Evolutionary conservation across 345 rosid genomes (phyloP).

Genomic region (rapeseed (Brassica napus)): Da-Ae NC_063447.1:269501-270000

Average conservation of each 20-base stretch:
- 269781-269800: constrained; percentile 2
- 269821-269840: constrained; percentile 67
- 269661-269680: constrained; percentile 66
- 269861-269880: constrained; percentile 71
- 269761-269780: background rate
- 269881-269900: constrained; percentile 46
- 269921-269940: background rate
- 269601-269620: background rate
- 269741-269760: background rate
- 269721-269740: constrained; percentile 17
- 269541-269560: constrained; percentile 43
- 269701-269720: constrained; percentile 99
- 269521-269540: constrained; percentile 93
- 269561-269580: constrained; percentile 27
- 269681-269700: constrained; percentile 81
- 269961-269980: constrained; percentile 19
- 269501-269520: constrained; percentile 94
- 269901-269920: constrained; percentile 1
- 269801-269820: constrained; percentile 80
- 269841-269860: constrained; percentile 63
- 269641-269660: constrained; percentile 43
- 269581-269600: background rate
- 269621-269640: constrained; percentile 7
- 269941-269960: constrained; percentile 19
- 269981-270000: background rate